A percentile compares a stretch with the other conserved stretches of the same genome.
phyloP scores from a whole-genome alignment of 306 rosid genomes.

The Trichosanthes truncata region DNA sequence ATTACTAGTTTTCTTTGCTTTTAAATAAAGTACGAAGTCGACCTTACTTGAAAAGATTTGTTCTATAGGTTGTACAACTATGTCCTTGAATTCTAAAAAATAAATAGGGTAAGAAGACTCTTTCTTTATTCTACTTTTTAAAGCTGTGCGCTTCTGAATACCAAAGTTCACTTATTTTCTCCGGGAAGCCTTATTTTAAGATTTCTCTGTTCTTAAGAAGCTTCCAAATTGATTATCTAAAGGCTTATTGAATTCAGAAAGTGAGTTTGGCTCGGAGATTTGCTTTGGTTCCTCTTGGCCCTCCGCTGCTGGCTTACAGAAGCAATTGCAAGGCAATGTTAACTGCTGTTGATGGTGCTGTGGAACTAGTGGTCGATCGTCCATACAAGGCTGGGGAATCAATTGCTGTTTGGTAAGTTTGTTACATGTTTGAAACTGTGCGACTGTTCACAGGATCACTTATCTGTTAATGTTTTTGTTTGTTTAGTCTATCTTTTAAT shows the following conservation, averaged over 20 bases:
- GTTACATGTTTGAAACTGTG: slow-evolving; percentile 11
- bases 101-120: not conserved
- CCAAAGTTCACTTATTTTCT: not conserved
- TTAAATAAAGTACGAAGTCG: not conserved
- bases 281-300: slow-evolving; percentile 97
- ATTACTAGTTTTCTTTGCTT: not conserved
- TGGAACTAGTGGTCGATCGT: slow-evolving; percentile 81
- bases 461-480: not conserved
- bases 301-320: slow-evolving; percentile 77
- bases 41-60: too few species aligned
- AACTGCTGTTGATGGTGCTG: slow-evolving; percentile 62
- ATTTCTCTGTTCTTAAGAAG: not conserved
- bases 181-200: not conserved
- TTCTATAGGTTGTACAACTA: not conserved
- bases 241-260: slow-evolving; percentile 44
- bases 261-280: slow-evolving; percentile 96
- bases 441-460: not conserved
- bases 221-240: not conserved
- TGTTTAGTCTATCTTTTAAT: not conserved
- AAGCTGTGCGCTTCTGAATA: not conserved
- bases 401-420: slow-evolving; percentile 71
- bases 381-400: slow-evolving; percentile 82
- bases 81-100: not conserved
- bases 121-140: not conserved
- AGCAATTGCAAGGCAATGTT: slow-evolving; percentile 92